A percentile compares a stretch with the other conserved stretches of the same genome.
phyloP scores from a whole-genome alignment of 495 filamentous ascomycete species.

The Daldinia grandis region DNA sequence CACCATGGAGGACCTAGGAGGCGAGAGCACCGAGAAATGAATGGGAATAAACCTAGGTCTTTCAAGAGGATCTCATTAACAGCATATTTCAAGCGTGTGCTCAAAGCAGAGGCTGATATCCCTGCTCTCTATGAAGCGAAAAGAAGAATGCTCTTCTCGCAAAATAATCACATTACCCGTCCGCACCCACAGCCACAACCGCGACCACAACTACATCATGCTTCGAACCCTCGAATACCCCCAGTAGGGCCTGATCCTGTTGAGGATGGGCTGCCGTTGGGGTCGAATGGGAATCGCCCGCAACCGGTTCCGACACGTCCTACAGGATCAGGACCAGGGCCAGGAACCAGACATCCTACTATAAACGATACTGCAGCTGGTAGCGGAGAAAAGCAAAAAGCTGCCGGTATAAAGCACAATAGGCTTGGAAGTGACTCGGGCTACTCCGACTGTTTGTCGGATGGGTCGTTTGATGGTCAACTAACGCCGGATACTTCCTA shows the following conservation, averaged over 20 bases:
- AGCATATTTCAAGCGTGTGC: conserved; percentile 50
- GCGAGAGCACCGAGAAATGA: conserved; percentile 11
- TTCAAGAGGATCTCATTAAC: conserved; percentile 47
- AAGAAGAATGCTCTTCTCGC: conserved; percentile 1
- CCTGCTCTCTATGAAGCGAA: conserved; percentile 35
- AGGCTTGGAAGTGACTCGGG: conserved; percentile 9
- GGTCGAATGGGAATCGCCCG: conserved; percentile 6
- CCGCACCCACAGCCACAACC: not conserved
- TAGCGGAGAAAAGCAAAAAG: not conserved
- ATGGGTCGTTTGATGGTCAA: conserved; percentile 13
- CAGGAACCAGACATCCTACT: not conserved
- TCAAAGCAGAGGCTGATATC: conserved; percentile 41
- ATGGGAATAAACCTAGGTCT: conserved; percentile 12
- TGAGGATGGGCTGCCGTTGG: not conserved
- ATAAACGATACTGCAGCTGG: not conserved
- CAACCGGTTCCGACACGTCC: not conserved
- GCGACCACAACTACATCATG: not conserved
- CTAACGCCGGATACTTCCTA: conserved; percentile 10
- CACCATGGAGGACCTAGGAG: not conserved
- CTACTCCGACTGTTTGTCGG: conserved; percentile 11
- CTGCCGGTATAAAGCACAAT: not conserved
- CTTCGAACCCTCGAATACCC: not conserved
- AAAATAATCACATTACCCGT: not conserved
- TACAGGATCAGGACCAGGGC: not conserved
- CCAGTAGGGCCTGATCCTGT: not conserved